Percentiles rank a stretch among this genome's conserved stretches.
These are phyloP conservation scores for Quercus parvula DNA, from an alignment of 306 rosid genomes.

Conservation along the genomic window DNA sequence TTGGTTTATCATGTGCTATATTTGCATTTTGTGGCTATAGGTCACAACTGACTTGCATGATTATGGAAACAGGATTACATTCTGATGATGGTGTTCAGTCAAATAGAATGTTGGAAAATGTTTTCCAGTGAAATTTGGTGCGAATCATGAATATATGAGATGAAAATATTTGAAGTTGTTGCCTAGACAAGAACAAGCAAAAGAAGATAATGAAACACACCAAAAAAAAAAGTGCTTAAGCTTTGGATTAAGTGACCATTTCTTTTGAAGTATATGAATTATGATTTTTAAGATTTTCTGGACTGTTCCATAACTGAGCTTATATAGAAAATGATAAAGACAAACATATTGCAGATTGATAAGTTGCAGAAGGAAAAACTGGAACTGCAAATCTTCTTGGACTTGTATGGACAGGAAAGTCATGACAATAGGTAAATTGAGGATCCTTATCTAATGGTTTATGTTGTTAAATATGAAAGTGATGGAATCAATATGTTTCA, in stretches of 20 bases:
- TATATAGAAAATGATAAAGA: conserved; percentile 19
- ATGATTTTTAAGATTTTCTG: not conserved
- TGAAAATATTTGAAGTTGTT: not conserved
- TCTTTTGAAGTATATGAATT: not conserved
- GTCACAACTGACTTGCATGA: not conserved
- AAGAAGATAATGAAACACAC: not conserved
- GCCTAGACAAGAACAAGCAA: not conserved
- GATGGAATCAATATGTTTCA: not conserved
- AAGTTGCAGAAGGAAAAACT: conserved; percentile 63
- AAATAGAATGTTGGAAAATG: not conserved
- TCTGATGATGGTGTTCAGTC: not conserved
- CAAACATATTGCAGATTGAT: conserved; percentile 59
- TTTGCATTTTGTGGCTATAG: not conserved
- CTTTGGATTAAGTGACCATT: not conserved
- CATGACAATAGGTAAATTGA: conserved; percentile 62
- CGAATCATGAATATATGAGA: not conserved
- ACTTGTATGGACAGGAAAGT: conserved; percentile 72
- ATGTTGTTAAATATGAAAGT: not conserved
- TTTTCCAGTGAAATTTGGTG: not conserved
- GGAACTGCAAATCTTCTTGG: conserved; percentile 65
- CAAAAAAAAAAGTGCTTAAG: not conserved
- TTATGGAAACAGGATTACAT: not conserved
- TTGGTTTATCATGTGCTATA: not conserved
- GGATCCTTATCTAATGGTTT: conserved; percentile 13
- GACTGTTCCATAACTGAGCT: conserved; percentile 11